Evolutionary conservation across 208 protist species (phyloP).

Genomic region (Trypanosoma vivax): DNA sequence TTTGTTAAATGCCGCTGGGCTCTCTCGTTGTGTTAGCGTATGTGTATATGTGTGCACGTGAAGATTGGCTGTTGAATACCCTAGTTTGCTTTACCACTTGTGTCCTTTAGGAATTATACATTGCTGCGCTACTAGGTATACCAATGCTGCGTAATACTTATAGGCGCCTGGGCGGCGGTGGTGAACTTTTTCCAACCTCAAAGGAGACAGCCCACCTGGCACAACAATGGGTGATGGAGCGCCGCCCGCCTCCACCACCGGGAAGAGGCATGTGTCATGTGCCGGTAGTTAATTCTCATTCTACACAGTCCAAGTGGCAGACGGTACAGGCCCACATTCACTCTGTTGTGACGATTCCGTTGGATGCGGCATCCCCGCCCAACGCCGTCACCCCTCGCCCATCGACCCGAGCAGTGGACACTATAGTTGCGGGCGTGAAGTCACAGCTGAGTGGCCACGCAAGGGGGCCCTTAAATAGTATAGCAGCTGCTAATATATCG

Average conservation of each 20-base stretch:
- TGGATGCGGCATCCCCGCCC: conserved; percentile 11
- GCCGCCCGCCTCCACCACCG: conserved; percentile 37
- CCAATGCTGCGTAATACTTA: conserved; percentile 28
- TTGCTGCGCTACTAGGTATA: not conserved
- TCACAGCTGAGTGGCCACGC: conserved; percentile 26
- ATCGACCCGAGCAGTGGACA: conserved; percentile 15
- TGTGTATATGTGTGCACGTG: too few species aligned
- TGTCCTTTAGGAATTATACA: not conserved
- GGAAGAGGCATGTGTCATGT: conserved; percentile 48
- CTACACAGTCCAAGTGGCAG: conserved; percentile 38
- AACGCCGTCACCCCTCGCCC: conserved; percentile 24
- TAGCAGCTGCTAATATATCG: conserved; percentile 62
- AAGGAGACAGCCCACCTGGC: conserved; percentile 71
- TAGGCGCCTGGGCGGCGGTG: conserved; percentile 38
- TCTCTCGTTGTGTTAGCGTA: too few species aligned
- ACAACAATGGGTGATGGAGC: conserved; percentile 44
- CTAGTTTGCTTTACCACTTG: conserved; percentile 1
- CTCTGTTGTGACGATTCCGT: conserved; percentile 13
- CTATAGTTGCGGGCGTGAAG: conserved; percentile 29
- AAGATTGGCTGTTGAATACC: too few species aligned
- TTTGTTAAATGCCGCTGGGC: too few species aligned
- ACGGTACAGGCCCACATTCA: conserved; percentile 32
- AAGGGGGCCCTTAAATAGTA: conserved; percentile 26
- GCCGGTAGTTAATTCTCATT: conserved; percentile 24
- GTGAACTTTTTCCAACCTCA: conserved; percentile 75